Conservation (phyloP, 2,329 filamentous ascomycete species). For the Sclerotinia glacialis region DNA sequence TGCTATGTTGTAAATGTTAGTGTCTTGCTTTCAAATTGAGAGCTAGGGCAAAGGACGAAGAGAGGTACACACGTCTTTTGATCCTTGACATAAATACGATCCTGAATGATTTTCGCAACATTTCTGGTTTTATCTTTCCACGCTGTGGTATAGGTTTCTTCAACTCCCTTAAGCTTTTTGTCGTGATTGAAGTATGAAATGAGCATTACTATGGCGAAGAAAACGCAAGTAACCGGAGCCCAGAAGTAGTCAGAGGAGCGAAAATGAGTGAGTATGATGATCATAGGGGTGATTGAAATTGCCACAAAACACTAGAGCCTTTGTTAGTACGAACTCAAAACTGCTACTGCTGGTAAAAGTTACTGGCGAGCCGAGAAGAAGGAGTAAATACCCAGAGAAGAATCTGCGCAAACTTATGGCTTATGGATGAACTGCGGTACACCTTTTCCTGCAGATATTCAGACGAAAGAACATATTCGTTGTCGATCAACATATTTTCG, state of each 20-base stretch:
- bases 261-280: not conserved
- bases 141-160: not conserved
- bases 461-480: not conserved
- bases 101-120: not conserved
- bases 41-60: not conserved
- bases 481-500: not conserved
- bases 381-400: conserved; percentile 1
- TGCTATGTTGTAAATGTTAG: not conserved
- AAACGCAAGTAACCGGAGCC: not conserved
- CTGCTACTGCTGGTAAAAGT: no score
- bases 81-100: not conserved
- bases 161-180: not conserved
- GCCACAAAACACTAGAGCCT: not conserved
- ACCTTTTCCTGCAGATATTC: conserved; percentile 3
- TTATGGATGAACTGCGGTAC: conserved; percentile 6
- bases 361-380: not conserved
- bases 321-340: not conserved
- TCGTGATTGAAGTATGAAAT: not conserved
- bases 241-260: not conserved
- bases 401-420: not conserved
- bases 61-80: not conserved
- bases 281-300: not conserved
- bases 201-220: not conserved
- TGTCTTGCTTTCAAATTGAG: not conserved
- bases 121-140: not conserved